A percentile compares a stretch with the other conserved stretches of the same genome.
These are phyloP conservation scores for Triglochin maritima DNA, from an alignment of 106 monocot species.

Conservation along the genomic window DNA sequence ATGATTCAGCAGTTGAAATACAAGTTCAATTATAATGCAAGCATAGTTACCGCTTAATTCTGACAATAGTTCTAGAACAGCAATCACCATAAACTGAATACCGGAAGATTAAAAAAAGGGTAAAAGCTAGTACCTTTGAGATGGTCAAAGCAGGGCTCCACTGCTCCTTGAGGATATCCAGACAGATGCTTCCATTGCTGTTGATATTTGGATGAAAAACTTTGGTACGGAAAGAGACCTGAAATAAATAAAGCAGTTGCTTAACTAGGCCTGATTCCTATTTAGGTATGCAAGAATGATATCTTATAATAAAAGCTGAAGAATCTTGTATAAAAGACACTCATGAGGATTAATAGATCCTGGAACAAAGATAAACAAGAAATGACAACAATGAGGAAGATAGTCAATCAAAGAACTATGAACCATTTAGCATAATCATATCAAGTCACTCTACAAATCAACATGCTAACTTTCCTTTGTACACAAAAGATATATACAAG, in stretches of 20 bases:
- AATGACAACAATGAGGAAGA: not conserved
- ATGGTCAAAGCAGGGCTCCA: constrained; percentile 34
- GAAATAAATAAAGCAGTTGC: not conserved
- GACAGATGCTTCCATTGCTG: constrained; percentile 30
- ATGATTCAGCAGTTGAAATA: no score
- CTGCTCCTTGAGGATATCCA: constrained; percentile 29
- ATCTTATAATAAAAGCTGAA: no score
- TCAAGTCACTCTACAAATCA: no score
- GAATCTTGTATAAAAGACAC: no score
- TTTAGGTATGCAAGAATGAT: not conserved
- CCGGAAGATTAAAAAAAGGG: no score
- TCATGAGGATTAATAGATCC: no score
- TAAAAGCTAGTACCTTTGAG: constrained; percentile 12
- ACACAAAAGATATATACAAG: no score
- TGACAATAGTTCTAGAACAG: not conserved
- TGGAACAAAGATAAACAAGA: not conserved
- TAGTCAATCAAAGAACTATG: no score
- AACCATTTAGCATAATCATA: no score
- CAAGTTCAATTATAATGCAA: no score
- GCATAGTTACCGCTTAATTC: no score
- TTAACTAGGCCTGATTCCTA: not conserved
- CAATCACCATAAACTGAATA: not conserved
- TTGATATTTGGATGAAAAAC: constrained; percentile 32
- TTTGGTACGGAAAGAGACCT: constrained; percentile 30
- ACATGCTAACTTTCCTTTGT: no score